Conservation (phyloP, 2,329 filamentous ascomycete species). For the Fusarium tricinctum region DNA sequence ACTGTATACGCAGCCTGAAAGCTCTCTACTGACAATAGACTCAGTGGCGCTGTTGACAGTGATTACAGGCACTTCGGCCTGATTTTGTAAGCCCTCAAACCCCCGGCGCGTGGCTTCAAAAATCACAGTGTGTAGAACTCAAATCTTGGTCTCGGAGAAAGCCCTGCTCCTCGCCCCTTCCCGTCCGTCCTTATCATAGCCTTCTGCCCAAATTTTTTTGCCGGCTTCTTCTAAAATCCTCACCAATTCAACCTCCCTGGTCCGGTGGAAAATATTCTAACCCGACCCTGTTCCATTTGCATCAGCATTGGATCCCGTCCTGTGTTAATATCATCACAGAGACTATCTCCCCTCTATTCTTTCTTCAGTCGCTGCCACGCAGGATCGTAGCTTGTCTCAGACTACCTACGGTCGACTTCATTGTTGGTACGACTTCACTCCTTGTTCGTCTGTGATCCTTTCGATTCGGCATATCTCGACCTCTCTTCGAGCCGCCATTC, state of each 20-base stretch:
- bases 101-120: neutral
- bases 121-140: slow-evolving; percentile 34
- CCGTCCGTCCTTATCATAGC: slow-evolving; percentile 52
- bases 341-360: slow-evolving; percentile 48
- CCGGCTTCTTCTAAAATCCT: slow-evolving; percentile 55
- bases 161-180: slow-evolving; percentile 50
- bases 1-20: slow-evolving; percentile 32
- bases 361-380: slow-evolving; percentile 48
- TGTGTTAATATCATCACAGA: slow-evolving; percentile 53
- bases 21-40: slow-evolving; percentile 7
- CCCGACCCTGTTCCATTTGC: slow-evolving; percentile 52
- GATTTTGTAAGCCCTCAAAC: neutral
- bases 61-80: slow-evolving; percentile 1
- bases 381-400: slow-evolving; percentile 53
- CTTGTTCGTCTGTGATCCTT: slow-evolving; percentile 47
- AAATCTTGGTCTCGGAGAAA: slow-evolving; percentile 35
- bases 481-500: slow-evolving; percentile 45
- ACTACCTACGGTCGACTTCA: slow-evolving; percentile 48
- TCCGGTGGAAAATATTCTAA: slow-evolving; percentile 55
- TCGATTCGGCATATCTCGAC: slow-evolving; percentile 47
- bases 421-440: slow-evolving; percentile 50
- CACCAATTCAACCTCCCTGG: slow-evolving; percentile 55
- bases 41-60: slow-evolving; percentile 7
- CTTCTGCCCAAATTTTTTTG: slow-evolving; percentile 58
- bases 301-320: slow-evolving; percentile 53